phyloP scores from a whole-genome alignment of 2,329 filamentous ascomycete genomes.

The Fusarium coicis region DNA sequence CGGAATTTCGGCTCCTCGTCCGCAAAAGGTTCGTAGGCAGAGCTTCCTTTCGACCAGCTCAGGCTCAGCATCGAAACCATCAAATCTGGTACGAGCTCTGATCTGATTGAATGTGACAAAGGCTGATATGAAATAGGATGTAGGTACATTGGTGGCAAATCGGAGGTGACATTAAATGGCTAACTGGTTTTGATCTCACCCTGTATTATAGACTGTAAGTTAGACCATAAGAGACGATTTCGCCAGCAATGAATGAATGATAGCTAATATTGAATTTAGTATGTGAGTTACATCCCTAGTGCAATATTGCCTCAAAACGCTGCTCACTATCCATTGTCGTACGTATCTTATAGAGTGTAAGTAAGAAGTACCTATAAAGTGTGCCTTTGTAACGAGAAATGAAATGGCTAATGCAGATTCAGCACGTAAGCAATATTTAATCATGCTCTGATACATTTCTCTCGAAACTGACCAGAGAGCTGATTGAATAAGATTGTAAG shows the following conservation, averaged over 20 bases:
- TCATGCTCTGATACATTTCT: accelerated
- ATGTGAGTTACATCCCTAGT: not conserved
- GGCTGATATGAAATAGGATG: not conserved
- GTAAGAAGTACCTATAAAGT: not conserved
- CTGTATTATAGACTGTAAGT: constrained; percentile 13
- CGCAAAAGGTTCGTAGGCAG: not conserved
- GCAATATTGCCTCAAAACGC: not conserved
- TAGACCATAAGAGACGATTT: not conserved
- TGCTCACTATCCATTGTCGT: not conserved
- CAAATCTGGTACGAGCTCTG: constrained; percentile 1
- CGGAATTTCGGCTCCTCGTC: not conserved
- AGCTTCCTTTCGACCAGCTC: not conserved
- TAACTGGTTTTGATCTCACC: not conserved
- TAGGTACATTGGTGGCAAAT: constrained; percentile 2
- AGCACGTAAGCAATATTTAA: not conserved
- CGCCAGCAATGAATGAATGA: not conserved
- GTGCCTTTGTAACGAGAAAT: not conserved
- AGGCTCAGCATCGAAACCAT: not conserved
- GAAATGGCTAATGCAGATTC: not conserved
- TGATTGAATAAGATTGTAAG: not conserved
- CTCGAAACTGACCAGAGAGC: not conserved
- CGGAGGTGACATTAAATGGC: not conserved
- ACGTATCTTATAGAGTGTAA: not conserved
- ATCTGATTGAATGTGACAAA: not conserved
- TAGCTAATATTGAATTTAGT: not conserved